A percentile compares a stretch with the other conserved stretches of the same genome.
Conservation (phyloP, 1,284 basidiomycete genomes). For the Wallemia ichthyophaga region DNA sequence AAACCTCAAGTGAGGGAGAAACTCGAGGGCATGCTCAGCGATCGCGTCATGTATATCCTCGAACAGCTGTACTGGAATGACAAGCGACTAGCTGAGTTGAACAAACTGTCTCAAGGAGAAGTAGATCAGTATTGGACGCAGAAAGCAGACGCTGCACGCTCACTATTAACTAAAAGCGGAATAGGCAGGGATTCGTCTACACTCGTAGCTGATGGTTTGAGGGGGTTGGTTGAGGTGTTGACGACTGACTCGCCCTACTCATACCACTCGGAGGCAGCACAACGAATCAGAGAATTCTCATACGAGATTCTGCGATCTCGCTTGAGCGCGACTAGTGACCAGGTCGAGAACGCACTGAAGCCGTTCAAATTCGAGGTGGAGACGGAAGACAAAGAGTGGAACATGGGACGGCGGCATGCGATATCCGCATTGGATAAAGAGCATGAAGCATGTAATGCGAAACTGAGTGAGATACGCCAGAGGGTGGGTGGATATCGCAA, state of each 20-base stretch:
- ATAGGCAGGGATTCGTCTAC: constrained; percentile 81
- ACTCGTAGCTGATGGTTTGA: constrained; percentile 78
- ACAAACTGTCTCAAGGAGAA: constrained; percentile 28
- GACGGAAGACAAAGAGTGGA: constrained; percentile 64
- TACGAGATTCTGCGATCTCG: constrained; percentile 75
- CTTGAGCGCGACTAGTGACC: constrained; percentile 72
- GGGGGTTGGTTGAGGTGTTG: constrained; percentile 62
- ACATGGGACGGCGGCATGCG: constrained; percentile 40
- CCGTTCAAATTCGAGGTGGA: constrained; percentile 94
- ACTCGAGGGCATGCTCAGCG: constrained; percentile 73
- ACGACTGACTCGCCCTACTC: constrained; percentile 67
- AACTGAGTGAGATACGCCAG: constrained; percentile 52
- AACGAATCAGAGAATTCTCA: constrained; percentile 66
- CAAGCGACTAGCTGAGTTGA: constrained; percentile 45
- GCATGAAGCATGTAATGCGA: constrained; percentile 49
- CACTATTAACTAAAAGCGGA: constrained; percentile 77
- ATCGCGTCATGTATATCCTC: constrained; percentile 83
- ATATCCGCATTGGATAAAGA: constrained; percentile 58
- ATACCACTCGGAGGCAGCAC: constrained; percentile 57
- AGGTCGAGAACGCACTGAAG: constrained; percentile 99
- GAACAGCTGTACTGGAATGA: constrained; percentile 95
- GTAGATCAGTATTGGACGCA: constrained; percentile 81
- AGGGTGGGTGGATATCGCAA: constrained; percentile 59
- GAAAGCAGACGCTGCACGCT: constrained; percentile 75
- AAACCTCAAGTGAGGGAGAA: constrained; percentile 64